phyloP scores from a whole-genome alignment of 768 basidiomycete species.

The Crassisporium funariophilum region DNA sequence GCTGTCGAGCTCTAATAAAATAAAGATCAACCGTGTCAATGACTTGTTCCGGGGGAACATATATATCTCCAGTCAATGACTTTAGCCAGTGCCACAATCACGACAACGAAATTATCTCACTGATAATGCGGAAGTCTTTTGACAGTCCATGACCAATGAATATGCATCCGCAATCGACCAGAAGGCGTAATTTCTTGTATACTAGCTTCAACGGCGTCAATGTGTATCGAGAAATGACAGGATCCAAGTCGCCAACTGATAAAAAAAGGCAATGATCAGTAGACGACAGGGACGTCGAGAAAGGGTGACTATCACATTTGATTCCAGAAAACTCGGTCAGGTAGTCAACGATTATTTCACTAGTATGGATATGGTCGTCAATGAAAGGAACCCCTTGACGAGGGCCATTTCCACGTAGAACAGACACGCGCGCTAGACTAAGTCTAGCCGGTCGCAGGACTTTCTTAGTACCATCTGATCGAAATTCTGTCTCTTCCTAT shows the following conservation, averaged over 20 bases:
- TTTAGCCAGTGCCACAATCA: slow-evolving; percentile 2
- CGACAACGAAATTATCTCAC: slow-evolving; percentile 47
- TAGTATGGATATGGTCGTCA: slow-evolving; percentile 97
- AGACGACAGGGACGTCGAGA: background rate
- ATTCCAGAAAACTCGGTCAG: slow-evolving; percentile 97
- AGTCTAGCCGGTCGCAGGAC: slow-evolving; percentile 89
- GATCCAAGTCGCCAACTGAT: slow-evolving; percentile 91
- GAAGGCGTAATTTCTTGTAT: slow-evolving; percentile 92
- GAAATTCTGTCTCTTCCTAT: slow-evolving; percentile 93
- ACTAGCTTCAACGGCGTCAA: slow-evolving; percentile 96
- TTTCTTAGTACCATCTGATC: slow-evolving; percentile 93
- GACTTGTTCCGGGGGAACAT: slow-evolving; percentile 93
- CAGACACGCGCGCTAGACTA: slow-evolving; percentile 93
- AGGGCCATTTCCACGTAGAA: slow-evolving; percentile 81
- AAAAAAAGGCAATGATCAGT: background rate
- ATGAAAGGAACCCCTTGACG: slow-evolving; percentile 90
- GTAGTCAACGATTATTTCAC: slow-evolving; percentile 94
- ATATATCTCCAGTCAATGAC: slow-evolving; percentile 66
- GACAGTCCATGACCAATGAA: slow-evolving; percentile 97
- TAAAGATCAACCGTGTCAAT: slow-evolving; percentile 99
- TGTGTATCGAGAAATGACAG: slow-evolving; percentile 78
- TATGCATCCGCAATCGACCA: slow-evolving; percentile 94
- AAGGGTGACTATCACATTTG: slow-evolving; percentile 58
- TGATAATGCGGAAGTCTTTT: slow-evolving; percentile 98
- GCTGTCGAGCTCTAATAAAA: slow-evolving; percentile 76